These are phyloP conservation scores for Globisporangium nodosum DNA, from an alignment of 352 stramenopile species.

Conservation along the genomic window DNA sequence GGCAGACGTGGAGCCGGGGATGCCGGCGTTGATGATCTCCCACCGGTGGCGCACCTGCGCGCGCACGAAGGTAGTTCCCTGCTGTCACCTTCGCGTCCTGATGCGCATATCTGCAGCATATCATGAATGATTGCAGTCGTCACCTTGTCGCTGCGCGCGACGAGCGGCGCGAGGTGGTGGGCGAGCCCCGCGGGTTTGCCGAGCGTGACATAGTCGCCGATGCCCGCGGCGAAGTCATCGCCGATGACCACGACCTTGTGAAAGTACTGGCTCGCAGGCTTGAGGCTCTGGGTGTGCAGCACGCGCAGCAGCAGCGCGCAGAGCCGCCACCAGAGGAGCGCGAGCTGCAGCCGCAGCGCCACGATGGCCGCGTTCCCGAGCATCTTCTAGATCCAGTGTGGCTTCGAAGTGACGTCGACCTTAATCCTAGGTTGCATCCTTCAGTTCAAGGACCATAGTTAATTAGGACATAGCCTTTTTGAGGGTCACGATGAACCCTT, in stretches of 20 bases:
- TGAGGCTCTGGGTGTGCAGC: conserved; percentile 38
- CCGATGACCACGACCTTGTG: conserved; percentile 84
- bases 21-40: conserved; percentile 74
- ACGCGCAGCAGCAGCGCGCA: conserved; percentile 46
- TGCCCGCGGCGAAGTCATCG: conserved; percentile 76
- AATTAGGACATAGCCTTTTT: not conserved
- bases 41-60: conserved; percentile 69
- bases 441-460: not conserved
- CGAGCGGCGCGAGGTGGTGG: conserved; percentile 42
- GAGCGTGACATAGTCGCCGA: conserved; percentile 75
- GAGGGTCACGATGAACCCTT: too few relatives aligned
- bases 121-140: not conserved
- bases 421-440: too few relatives aligned
- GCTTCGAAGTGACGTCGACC: too few relatives aligned
- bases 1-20: conserved; percentile 48
- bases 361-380: conserved; percentile 18
- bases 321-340: conserved; percentile 64
- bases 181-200: conserved; percentile 39
- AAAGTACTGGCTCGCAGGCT: conserved; percentile 54
- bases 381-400: not conserved
- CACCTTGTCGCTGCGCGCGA: conserved; percentile 58
- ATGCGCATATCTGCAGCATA: not conserved
- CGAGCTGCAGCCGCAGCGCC: conserved; percentile 43
- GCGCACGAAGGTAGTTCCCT: not conserved
- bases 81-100: not conserved